Base-by-base conservation (phyloP, 2,329 filamentous ascomycete species). In the Aschersonia sp. region DNA sequence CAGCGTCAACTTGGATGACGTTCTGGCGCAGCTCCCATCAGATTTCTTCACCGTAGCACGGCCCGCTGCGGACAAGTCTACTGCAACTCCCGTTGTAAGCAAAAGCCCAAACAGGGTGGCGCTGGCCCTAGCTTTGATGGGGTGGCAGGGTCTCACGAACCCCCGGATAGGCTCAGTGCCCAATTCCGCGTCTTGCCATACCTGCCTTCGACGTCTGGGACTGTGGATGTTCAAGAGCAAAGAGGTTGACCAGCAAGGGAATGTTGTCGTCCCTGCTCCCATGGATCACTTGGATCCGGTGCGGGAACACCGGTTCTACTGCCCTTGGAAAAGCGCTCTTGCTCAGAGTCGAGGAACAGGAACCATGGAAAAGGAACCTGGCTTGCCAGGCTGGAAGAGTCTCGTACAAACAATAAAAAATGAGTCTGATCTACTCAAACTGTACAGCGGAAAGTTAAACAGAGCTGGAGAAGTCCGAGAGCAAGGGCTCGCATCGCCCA, bases 141-240 rank as follows among this genome's bases (percentile, higher is more conserved):
- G 86, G 35, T 90, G 86, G 85, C 78, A 87, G 56, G 79, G 79
- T n/a, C 67, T 79, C 3, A 67, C 66, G 6, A 73, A 77, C 54
- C 53, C 66, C 10, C 65, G 72, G 59, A 65, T 79, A 56, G 63
- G 81, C 59, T 64, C 78, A 1, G 77, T 83, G 29, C 79, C 82
- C 41, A 84, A 87, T 50, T 77, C 90, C 12, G 81, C 85, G 5
- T 81, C 80, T 5, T 98, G 92, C 62, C 76, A 83, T 49, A 85
- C 87, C 22, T 98, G 92, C 61, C 84, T 94, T 58, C 81, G 92
- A 50, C 80, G 89, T 1, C 71, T 97, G 0, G 92, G 92, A 0
- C 72, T 98, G 2, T 98, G 92, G 92, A 83, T 98, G 70, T 97
- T 94, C 62, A 84, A 81, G 58, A 82, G 81, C 62, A 88, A 82